Evolutionary conservation across 805 yeast species (phyloP).

Genomic region (Metschnikowia amazonensis): DNA sequence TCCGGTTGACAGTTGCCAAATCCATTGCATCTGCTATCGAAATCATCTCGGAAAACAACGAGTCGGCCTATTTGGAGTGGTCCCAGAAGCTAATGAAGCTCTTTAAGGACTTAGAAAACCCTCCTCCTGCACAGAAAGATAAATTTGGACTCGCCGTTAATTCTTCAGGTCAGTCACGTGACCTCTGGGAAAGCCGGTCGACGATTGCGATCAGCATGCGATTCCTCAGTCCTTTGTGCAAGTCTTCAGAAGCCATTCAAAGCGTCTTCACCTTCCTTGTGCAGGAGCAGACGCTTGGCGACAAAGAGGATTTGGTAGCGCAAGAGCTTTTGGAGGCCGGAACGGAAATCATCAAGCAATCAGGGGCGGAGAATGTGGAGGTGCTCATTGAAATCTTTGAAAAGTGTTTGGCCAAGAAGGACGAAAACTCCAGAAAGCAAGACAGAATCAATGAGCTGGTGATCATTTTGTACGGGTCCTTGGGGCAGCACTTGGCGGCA

Average conservation of each 20-base stretch:
- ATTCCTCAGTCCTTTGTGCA: conserved; percentile 49
- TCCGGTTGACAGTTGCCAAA: conserved; percentile 69
- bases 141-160: conserved; percentile 75
- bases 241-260: conserved; percentile 39
- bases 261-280: conserved; percentile 61
- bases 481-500: conserved; percentile 76
- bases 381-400: conserved; percentile 80
- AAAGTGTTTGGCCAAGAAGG: conserved; percentile 50
- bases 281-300: conserved; percentile 66
- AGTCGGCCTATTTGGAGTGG: conserved; percentile 26
- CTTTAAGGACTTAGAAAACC: conserved; percentile 59
- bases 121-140: conserved; percentile 75
- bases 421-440: conserved; percentile 44
- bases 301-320: conserved; percentile 65
- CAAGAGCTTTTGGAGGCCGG: conserved; percentile 91
- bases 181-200: conserved; percentile 80
- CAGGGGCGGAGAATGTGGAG: conserved; percentile 69
- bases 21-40: conserved; percentile 61
- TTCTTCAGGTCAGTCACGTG: conserved; percentile 56
- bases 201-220: conserved; percentile 72
- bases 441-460: conserved; percentile 72
- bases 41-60: conserved; percentile 22
- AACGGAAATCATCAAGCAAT: conserved; percentile 57
- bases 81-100: conserved; percentile 47
- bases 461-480: conserved; percentile 83